Conservation (phyloP, 805 yeast species). For the Saturnispora ahearnii region DNA sequence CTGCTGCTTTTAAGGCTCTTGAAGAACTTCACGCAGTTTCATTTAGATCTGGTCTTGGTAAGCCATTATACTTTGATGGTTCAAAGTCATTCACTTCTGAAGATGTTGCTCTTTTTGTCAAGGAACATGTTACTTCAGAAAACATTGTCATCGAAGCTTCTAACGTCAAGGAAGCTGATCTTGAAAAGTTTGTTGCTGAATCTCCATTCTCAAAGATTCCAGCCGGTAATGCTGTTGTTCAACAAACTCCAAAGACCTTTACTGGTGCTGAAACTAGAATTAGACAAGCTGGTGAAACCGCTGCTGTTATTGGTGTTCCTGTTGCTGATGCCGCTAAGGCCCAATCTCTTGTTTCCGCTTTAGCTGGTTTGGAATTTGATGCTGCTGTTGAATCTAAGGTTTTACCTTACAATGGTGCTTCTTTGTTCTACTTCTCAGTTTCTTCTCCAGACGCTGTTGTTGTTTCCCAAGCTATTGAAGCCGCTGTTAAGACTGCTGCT, state of each 20-base stretch:
- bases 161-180: constrained; percentile 67
- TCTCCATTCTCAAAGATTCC: constrained; percentile 58
- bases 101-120: constrained; percentile 59
- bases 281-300: constrained; percentile 54
- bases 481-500: constrained; percentile 42
- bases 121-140: constrained; percentile 55
- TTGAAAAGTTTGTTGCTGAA: constrained; percentile 56
- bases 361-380: constrained; percentile 53
- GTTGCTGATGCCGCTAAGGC: constrained; percentile 46
- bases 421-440: constrained; percentile 66
- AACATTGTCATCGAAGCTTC: constrained; percentile 64
- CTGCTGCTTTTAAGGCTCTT: constrained; percentile 51
- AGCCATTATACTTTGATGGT: constrained; percentile 69
- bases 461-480: constrained; percentile 53
- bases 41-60: constrained; percentile 83
- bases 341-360: constrained; percentile 53
- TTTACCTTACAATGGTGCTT: constrained; percentile 65
- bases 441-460: constrained; percentile 48
- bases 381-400: constrained; percentile 43
- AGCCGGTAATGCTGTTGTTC: constrained; percentile 43
- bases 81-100: constrained; percentile 46
- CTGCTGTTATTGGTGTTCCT: constrained; percentile 79
- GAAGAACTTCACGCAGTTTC: constrained; percentile 75
- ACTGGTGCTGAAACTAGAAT: constrained; percentile 63
- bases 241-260: constrained; percentile 31